Evolutionary conservation across 1,139 yeast genomes (phyloP).

Genomic region (Dujonia santamariae): DNA sequence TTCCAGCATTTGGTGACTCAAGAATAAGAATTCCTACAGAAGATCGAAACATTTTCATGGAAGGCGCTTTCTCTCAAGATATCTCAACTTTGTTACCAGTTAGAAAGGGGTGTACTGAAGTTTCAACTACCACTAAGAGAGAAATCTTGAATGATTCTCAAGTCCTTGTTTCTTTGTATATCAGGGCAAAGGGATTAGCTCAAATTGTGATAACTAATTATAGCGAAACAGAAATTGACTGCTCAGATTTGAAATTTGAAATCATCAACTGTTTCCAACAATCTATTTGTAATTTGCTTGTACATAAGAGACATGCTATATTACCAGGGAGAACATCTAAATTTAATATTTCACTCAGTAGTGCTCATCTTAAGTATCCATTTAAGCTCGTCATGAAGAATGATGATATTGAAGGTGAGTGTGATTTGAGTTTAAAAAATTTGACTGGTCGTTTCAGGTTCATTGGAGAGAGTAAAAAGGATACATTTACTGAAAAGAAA

Average conservation of each 20-base stretch:
- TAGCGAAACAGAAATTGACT: constrained; percentile 23
- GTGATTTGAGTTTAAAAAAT: constrained; percentile 24
- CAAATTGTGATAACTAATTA: constrained; percentile 33
- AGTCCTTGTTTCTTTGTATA: constrained; percentile 23
- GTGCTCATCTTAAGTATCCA: constrained; percentile 35
- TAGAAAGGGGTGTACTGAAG: not conserved
- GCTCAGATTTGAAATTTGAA: constrained; percentile 29
- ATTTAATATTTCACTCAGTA: constrained; percentile 31
- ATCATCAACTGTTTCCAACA: constrained; percentile 30
- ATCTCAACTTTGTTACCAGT: constrained; percentile 7
- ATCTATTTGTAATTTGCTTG: constrained; percentile 24
- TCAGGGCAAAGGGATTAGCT: constrained; percentile 31
- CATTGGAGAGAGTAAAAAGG: no score
- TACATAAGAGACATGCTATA: constrained; percentile 32
- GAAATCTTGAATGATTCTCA: no score
- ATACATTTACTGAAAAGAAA: constrained; percentile 2
- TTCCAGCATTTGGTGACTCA: constrained; percentile 8
- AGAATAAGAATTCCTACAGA: constrained; percentile 19
- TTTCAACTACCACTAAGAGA: no score
- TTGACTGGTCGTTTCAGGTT: constrained; percentile 21
- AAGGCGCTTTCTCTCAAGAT: constrained; percentile 19
- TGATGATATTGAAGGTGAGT: constrained; percentile 19
- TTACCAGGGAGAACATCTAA: constrained; percentile 29
- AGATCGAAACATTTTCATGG: constrained; percentile 18
- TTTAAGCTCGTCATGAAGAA: constrained; percentile 28